Evolutionary conservation across 2,329 filamentous ascomycete genomes (phyloP).

Genomic region (Arthroderma sp.): DNA sequence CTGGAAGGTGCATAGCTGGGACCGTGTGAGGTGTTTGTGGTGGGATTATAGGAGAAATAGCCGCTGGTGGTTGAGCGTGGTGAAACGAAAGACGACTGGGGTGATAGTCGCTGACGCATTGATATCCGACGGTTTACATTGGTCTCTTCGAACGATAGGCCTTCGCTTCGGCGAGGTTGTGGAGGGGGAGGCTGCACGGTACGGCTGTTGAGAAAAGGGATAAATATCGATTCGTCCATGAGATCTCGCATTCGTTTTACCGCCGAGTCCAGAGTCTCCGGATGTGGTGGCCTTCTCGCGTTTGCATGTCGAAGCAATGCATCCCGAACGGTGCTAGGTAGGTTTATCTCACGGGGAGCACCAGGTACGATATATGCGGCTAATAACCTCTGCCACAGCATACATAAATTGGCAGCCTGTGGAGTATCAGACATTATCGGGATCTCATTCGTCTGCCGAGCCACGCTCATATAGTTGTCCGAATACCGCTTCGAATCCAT

Average conservation of each 20-base stretch:
- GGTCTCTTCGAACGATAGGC: slow-evolving; percentile 11
- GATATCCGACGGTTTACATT: slow-evolving; percentile 7
- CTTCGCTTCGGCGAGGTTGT: slow-evolving; percentile 11
- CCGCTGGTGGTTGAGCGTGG: slow-evolving; percentile 9
- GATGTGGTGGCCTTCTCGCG: slow-evolving; percentile 51
- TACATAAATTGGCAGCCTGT: slow-evolving; percentile 56
- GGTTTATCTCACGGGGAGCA: slow-evolving; percentile 75
- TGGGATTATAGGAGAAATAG: slow-evolving; percentile 16
- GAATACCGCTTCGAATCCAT: slow-evolving; percentile 83
- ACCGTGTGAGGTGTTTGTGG: slow-evolving; percentile 19
- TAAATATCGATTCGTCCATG: slow-evolving; percentile 92
- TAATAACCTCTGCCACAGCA: slow-evolving; percentile 76
- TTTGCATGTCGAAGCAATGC: slow-evolving; percentile 54
- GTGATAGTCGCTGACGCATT: slow-evolving; percentile 9
- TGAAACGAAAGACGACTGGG: slow-evolving; percentile 10
- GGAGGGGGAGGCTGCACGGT: slow-evolving; percentile 8
- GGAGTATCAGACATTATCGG: slow-evolving; percentile 39
- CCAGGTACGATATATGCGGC: slow-evolving; percentile 82
- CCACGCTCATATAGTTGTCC: slow-evolving; percentile 48
- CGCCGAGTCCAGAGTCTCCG: slow-evolving; percentile 65
- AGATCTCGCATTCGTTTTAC: slow-evolving; percentile 83
- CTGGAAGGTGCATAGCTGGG: slow-evolving; percentile 17
- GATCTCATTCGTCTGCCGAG: slow-evolving; percentile 36
- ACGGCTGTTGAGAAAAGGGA: slow-evolving; percentile 71
- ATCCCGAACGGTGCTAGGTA: slow-evolving; percentile 75